Evolutionary conservation across 108 stramenopile genomes (phyloP), one percentile per base, ranked within the genome.

Genomic region (Cyclotella choctawhatcheeana): DNA sequence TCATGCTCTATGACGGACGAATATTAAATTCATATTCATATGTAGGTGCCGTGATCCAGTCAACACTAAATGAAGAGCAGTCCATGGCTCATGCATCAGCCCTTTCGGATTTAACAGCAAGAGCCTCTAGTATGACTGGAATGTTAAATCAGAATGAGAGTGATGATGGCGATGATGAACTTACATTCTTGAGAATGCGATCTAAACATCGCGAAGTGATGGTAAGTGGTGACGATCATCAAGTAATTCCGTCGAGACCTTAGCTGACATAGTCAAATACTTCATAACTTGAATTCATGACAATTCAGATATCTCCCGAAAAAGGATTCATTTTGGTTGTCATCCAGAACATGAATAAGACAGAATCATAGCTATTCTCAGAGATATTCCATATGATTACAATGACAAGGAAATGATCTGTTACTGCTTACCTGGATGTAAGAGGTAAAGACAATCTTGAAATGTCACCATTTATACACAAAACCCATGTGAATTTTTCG

Each of bases 41-140:
- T n/a, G n/a, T n/a, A 81, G 83, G 83, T 13, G 70, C 80, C 13
- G 81, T 84, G 33, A 56, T 86, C 48, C 83, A 83, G 60, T 81
- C 83, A 16, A 81, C 85, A 40, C 59, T 82, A 35, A 50, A 71
- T 43, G 68, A 81, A 51, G 85, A 77, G 31, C 50, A 78, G 52
- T 66, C 70, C 14, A 50, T 51, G 13, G 43, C 58, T 40, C 80
- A 86, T 52, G 74, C 83, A 1, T 35, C 61, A 40, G 64, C 69
- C 33, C 44, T 86, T 30, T 73, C 81, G 13, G 66, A 83, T 20
- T 56, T 86, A n/a, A 83, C 83, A 5, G 31, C 67, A 24, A 81
- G 66, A 40, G 80, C 83, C 2, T 60, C 79, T 22, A n/a, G 26
- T 17, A 22, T 83, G 13, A 44, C 79, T 30, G 62, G 54, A 17